Evolutionary conservation across 1,284 basidiomycete genomes (phyloP).

Genomic region (Anthracocystis walkeri): DNA sequence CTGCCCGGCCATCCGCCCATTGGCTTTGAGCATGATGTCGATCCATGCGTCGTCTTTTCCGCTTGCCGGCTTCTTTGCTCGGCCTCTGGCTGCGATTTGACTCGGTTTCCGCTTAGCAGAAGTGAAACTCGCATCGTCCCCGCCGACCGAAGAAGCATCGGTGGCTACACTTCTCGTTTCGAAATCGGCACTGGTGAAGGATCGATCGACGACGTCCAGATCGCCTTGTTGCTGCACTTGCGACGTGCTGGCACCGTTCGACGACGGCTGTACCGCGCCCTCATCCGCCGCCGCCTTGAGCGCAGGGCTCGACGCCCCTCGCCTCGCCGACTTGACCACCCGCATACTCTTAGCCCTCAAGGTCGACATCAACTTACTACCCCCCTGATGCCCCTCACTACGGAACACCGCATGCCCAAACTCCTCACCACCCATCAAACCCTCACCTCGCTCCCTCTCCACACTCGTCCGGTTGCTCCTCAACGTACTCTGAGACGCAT

Average conservation of each 20-base stretch:
- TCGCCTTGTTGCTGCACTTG: constrained; percentile 22
- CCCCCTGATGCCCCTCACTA: constrained; percentile 29
- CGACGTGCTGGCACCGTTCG: not conserved
- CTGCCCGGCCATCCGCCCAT: constrained; percentile 48
- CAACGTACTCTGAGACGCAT: constrained; percentile 19
- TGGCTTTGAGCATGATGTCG: constrained; percentile 52
- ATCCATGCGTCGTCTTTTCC: constrained; percentile 56
- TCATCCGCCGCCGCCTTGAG: constrained; percentile 7
- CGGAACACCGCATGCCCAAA: constrained; percentile 16
- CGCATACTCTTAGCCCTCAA: constrained; percentile 44
- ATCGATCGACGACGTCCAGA: constrained; percentile 23
- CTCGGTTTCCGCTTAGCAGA: constrained; percentile 11
- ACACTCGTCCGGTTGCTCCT: constrained; percentile 20
- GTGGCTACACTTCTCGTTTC: constrained; percentile 54
- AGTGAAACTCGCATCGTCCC: constrained; percentile 14
- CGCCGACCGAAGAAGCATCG: constrained; percentile 9
- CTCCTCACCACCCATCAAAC: constrained; percentile 17
- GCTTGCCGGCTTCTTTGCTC: constrained; percentile 18
- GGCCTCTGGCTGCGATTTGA: constrained; percentile 10
- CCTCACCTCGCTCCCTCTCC: constrained; percentile 3
- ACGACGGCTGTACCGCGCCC: constrained; percentile 5
- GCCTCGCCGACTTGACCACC: constrained; percentile 36
- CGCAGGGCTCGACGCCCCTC: constrained; percentile 28
- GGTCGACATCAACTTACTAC: constrained; percentile 42
- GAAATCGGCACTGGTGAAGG: constrained; percentile 57